Evolutionary conservation across 2,329 filamentous ascomycete species (phyloP), one percentile per base, ranked within the genome.

Genomic region (Aspergillus alliaceus): DNA sequence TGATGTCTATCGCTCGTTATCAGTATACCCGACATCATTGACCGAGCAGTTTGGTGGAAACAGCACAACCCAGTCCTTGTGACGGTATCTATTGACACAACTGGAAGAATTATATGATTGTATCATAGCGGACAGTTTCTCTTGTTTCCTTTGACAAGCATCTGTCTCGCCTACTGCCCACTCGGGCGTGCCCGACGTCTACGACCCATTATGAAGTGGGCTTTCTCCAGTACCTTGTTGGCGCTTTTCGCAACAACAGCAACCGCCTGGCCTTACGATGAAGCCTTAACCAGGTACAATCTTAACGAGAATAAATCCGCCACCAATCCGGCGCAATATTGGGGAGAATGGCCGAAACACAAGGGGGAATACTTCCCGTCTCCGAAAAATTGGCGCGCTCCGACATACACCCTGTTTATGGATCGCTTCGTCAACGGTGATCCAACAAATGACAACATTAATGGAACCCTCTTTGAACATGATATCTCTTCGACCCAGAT

Each of bases 391-490:
- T 89, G 86, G 86, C 79, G 86, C 22, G 81, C 88, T 59, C 86
- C 86, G 0, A 83, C 87, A 65, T 89, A 89, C 68, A 86, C 84
- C 8, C 73, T 88, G 44, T 86, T 87, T 66, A 71, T 87, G 12
- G 86, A 88, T 67, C 77, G 84, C 58, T 88, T 83, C 64, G 84
- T 86, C 44, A 87, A 88, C 63, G 86, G 86, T 20, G 82, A 88
- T 63, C 85, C 86, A 7, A 77, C 76, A 2, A 88, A 88, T 65
- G 85, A 88, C 66, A 81, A 87, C 63, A 80, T 80, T 37, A 88
- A 88, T 67, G 81, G 78, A 9, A 87, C 85, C 0, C 60, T 78
- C 4, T 88, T 82, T 69, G 85, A 88, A 64, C 83, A 86, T 66
- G 85, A 88, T 66, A 70, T 80, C 55, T 79, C 78, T 63, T 83